Evolutionary conservation across 306 rosid genomes (phyloP), one percentile per base, ranked within the genome.

Genomic region (Canavalia ensiformis): DNA sequence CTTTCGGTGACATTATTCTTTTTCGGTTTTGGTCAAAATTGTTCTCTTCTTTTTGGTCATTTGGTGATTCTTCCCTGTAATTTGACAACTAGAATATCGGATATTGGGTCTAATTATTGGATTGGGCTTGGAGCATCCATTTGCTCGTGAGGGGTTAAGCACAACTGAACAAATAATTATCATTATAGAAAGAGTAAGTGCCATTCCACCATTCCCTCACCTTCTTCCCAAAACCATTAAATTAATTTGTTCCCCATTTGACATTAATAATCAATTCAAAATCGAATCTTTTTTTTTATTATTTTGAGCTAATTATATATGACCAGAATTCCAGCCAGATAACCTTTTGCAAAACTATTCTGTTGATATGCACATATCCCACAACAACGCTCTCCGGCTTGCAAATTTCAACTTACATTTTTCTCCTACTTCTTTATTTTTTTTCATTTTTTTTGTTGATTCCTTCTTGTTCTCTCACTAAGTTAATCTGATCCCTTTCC

Each of bases 401-500:
- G 47, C 47, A 67, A 56, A 44, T 84, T 58, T 64, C 78, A 89
- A 87, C 72, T 57, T 70, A 72, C 69, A 34, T 50, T 68, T 65
- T 74, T 51, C 58, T 58, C 77, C 82, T 52, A 34, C 72, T 57
- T 46, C 6, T 46, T 72, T 18, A 18, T 13, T 3, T 7, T 34
- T 64, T 70, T 12, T 68, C 42, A 9, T 70, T 42, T 58, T 52
- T 56, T 33, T 18, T 18, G 25, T 0, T 13, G 72, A 69, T 82
- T 46, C 59, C 25, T n/a, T 49, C 10, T 10, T 11, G 74, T 82
- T 58, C 80, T 76, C 68, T 79, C 81, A 46, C 80, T 72, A 46
- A 75, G 55, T 60, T 63, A 84, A 59, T 87, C 66, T 67, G 41
- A 54, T 51, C 34, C 80, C 67, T 44, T 84, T 84, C 73, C 62